phyloP scores from a whole-genome alignment of 495 filamentous ascomycete species.

The Chaetomium fimeti region DNA sequence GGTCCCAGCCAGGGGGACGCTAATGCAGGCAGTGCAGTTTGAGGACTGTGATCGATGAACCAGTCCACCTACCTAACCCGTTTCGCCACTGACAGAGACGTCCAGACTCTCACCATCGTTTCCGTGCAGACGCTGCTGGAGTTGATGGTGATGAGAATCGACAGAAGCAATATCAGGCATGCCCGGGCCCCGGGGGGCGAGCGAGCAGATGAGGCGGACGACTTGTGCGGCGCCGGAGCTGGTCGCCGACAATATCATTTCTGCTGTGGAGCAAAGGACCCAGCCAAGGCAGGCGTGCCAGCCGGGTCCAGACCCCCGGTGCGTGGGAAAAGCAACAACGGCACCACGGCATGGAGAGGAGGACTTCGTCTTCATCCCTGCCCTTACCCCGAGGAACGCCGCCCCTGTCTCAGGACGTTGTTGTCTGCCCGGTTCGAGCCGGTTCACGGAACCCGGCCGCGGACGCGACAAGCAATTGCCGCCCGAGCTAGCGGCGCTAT shows the following conservation, averaged over 20 bases:
- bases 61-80: neutral
- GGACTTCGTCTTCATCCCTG: too few relatives aligned
- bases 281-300: too few relatives aligned
- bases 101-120: neutral
- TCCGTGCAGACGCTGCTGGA: neutral
- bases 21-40: neutral
- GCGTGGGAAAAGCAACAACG: neutral
- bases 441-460: too few relatives aligned
- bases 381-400: too few relatives aligned
- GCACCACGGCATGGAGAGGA: too few relatives aligned
- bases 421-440: neutral
- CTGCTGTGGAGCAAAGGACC: neutral
- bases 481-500: neutral
- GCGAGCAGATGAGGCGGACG: neutral
- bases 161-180: neutral
- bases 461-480: neutral
- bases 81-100: neutral
- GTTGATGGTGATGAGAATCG: neutral
- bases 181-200: too few relatives aligned
- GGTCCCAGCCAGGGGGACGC: neutral
- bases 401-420: too few relatives aligned
- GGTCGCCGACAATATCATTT: neutral
- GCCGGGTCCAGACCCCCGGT: neutral
- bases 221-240: too few relatives aligned
- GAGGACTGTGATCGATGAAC: neutral